Evolutionary conservation across 352 stramenopile genomes (phyloP).

Genomic region (Pilasporangium apinafurcum): DNA sequence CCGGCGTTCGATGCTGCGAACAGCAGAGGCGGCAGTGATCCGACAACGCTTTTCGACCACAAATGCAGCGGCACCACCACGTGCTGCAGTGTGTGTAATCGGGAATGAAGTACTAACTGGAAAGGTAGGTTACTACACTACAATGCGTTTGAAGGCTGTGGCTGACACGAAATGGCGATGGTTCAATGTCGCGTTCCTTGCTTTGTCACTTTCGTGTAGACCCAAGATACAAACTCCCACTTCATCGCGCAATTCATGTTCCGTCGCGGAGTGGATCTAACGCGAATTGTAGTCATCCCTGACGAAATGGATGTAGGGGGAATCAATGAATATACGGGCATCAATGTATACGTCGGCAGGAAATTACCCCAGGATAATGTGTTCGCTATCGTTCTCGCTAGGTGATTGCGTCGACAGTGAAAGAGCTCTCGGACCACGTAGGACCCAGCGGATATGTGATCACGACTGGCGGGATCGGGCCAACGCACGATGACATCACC

Average conservation of each 20-base stretch:
- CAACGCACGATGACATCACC: conserved; percentile 85
- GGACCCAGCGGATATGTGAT: conserved; percentile 77
- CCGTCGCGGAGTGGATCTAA: conserved; percentile 65
- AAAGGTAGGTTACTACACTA: conserved; percentile 33
- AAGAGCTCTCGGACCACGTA: conserved; percentile 67
- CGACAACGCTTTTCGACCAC: no score
- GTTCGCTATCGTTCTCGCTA: conserved; percentile 5
- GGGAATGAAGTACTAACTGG: conserved; percentile 81
- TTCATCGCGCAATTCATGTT: conserved; percentile 83
- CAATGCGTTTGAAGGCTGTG: not conserved
- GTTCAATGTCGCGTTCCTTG: not conserved
- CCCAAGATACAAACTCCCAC: conserved; percentile 81
- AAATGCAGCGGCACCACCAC: conserved; percentile 12
- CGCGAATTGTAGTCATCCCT: conserved; percentile 71
- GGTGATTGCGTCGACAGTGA: conserved; percentile 68
- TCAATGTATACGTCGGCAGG: no score
- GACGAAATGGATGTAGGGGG: conserved; percentile 58
- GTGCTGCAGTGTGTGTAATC: conserved; percentile 74
- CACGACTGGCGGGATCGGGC: conserved; percentile 78
- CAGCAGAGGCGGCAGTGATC: no score
- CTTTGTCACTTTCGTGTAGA: conserved; percentile 21
- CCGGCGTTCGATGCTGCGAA: no score
- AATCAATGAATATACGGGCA: no score
- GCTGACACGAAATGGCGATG: no score
- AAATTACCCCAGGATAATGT: no score